Percentiles rank a stretch among this genome's conserved stretches.
These are phyloP conservation scores for Ceriops tagal DNA, from an alignment of 345 rosid species.

Conservation along the genomic window DNA sequence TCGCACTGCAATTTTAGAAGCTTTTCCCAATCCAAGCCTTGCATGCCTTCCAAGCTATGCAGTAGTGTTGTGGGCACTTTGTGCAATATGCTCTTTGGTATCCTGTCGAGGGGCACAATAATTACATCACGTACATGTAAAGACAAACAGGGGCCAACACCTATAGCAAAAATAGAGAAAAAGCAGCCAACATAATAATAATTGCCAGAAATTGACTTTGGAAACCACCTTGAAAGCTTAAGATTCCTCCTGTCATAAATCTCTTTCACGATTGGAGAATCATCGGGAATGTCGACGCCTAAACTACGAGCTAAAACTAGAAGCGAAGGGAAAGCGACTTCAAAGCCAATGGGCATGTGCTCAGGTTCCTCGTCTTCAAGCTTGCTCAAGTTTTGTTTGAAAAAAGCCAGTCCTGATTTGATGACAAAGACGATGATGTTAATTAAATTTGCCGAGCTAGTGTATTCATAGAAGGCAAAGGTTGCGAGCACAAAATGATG, in stretches of 20 bases:
- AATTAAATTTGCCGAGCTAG: not conserved
- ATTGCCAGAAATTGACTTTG: not conserved
- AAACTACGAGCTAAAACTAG: conserved; percentile 10
- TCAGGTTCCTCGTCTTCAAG: conserved; percentile 17
- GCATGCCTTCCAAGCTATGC: conserved; percentile 88
- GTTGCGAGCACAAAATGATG: too few species aligned
- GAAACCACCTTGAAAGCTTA: conserved; percentile 15
- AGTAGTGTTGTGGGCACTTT: conserved; percentile 77
- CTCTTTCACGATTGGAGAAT: conserved; percentile 11
- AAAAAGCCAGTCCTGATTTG: conserved; percentile 16
- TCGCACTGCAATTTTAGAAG: conserved; percentile 63
- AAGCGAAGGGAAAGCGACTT: conserved; percentile 21
- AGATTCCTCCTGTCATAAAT: conserved; percentile 15
- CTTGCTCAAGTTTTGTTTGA: conserved; percentile 10
- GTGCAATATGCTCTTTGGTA: conserved; percentile 75
- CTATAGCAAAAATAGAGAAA: not conserved
- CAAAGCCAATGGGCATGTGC: conserved; percentile 22
- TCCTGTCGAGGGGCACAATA: conserved; percentile 47
- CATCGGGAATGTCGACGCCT: conserved; percentile 14
- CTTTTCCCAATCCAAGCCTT: conserved; percentile 67
- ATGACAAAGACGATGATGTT: not conserved
- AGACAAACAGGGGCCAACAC: not conserved
- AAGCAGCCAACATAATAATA: not conserved
- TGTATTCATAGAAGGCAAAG: too few species aligned
- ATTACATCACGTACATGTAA: conserved; percentile 22